Conservation (phyloP, 768 basidiomycete species). For the Pleurotus cornucopiae region DNA sequence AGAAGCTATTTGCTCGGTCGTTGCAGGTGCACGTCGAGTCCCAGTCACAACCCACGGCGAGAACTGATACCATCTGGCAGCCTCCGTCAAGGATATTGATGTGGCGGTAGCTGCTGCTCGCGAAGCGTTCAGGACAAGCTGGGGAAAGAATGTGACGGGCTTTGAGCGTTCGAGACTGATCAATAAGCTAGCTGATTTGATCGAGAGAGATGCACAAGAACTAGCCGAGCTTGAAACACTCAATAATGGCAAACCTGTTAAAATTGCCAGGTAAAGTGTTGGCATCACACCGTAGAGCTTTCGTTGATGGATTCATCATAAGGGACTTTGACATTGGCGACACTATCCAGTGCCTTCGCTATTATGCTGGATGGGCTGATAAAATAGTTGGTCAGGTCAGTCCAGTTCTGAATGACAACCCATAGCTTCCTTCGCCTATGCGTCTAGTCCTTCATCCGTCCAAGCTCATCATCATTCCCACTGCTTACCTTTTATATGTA, state of each 20-base stretch:
- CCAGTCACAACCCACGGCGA: background rate
- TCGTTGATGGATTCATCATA: too few species aligned
- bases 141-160: constrained; percentile 88
- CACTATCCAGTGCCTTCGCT: constrained; percentile 72
- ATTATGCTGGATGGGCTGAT: constrained; percentile 96
- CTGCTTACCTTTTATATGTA: constrained; percentile 20
- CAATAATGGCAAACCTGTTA: constrained; percentile 91
- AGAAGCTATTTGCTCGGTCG: constrained; percentile 63
- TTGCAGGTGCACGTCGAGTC: constrained; percentile 39
- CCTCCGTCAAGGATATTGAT: constrained; percentile 75
- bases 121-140: constrained; percentile 76
- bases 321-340: constrained; percentile 84
- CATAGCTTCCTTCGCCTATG: background rate
- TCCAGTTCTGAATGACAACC: constrained; percentile 4
- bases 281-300: background rate
- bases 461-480: background rate
- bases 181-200: constrained; percentile 85
- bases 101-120: constrained; percentile 80
- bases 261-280: constrained; percentile 31
- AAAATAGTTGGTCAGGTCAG: constrained; percentile 84
- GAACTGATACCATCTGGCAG: constrained; percentile 25
- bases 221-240: constrained; percentile 82
- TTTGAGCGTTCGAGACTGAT: constrained; percentile 77
- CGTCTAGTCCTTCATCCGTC: background rate
- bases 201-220: constrained; percentile 78